Percentiles rank a stretch among this genome's conserved stretches.
phyloP scores from a whole-genome alignment of 1,284 basidiomycete genomes.

The Cryptococcus neoformans region DNA sequence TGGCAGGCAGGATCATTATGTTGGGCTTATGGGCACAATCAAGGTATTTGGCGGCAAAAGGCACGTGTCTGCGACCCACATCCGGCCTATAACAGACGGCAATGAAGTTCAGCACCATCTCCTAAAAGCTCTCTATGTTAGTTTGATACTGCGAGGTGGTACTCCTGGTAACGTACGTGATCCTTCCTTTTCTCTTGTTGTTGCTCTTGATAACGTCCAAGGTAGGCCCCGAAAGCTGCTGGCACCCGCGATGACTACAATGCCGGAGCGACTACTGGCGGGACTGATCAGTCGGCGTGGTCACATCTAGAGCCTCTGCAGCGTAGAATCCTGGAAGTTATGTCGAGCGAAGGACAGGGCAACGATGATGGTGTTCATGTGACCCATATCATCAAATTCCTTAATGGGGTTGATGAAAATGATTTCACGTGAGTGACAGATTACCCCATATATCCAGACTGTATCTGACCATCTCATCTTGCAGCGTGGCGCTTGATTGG shows the following conservation, averaged over 20 bases:
- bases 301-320: conserved; percentile 61
- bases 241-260: conserved; percentile 33
- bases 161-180: conserved; percentile 43
- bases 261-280: conserved; percentile 16
- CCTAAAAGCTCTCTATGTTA: conserved; percentile 58
- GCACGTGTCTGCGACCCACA: conserved; percentile 72
- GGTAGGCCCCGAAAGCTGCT: conserved; percentile 1
- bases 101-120: conserved; percentile 83
- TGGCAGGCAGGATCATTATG: conserved; percentile 68
- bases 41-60: conserved; percentile 81
- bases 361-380: conserved; percentile 62
- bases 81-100: conserved; percentile 65
- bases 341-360: conserved; percentile 32
- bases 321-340: conserved; percentile 63
- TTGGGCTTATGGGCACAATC: conserved; percentile 84
- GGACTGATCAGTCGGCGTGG: conserved; percentile 39
- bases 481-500: conserved; percentile 62
- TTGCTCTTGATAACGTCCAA: background rate
- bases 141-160: conserved; percentile 51
- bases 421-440: conserved; percentile 50
- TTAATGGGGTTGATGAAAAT: conserved; percentile 27
- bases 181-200: conserved; percentile 15
- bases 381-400: conserved; percentile 53
- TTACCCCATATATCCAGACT: background rate
- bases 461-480: conserved; percentile 8